These are phyloP conservation scores for Ophiosphaerella narmari DNA, from an alignment of 2,329 filamentous ascomycete genomes.

Conservation along the genomic window DNA sequence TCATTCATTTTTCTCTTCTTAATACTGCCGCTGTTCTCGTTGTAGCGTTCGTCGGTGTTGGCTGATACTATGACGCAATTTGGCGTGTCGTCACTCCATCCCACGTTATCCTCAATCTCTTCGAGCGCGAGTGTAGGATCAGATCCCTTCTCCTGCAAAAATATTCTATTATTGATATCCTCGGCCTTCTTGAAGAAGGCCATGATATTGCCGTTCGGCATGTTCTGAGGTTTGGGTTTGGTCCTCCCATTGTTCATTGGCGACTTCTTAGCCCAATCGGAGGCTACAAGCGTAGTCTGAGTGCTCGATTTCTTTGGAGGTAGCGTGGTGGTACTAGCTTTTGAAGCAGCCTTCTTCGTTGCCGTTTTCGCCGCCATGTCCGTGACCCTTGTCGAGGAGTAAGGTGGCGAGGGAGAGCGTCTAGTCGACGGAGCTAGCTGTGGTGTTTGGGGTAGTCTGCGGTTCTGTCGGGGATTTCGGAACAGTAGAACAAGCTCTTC, in stretches of 20 bases:
- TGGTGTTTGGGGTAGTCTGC: conserved; percentile 35
- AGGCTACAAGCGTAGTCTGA: conserved; percentile 42
- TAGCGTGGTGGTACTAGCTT: conserved; percentile 16
- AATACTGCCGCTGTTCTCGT: conserved; percentile 49
- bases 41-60: conserved; percentile 42
- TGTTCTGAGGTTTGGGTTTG: conserved; percentile 46
- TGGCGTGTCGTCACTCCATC: conserved; percentile 36
- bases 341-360: conserved; percentile 23
- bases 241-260: conserved; percentile 34
- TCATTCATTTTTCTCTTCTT: conserved; percentile 49
- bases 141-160: conserved; percentile 38
- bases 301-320: conserved; percentile 28
- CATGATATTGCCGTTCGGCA: conserved; percentile 58
- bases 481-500: conserved; percentile 50
- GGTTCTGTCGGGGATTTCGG: conserved; percentile 58
- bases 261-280: conserved; percentile 38
- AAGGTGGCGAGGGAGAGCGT: conserved; percentile 58
- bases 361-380: conserved; percentile 30
- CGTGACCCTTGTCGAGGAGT: conserved; percentile 17
- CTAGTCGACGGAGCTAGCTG: conserved; percentile 54
- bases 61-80: conserved; percentile 24
- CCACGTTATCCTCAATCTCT: conserved; percentile 30
- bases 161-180: conserved; percentile 45
- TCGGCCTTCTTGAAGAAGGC: conserved; percentile 60
- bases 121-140: conserved; percentile 24